Percentiles rank a stretch among this genome's conserved stretches.
Conservation (phyloP, 2,329 filamentous ascomycete species). For the Alternaria metachromatica region DNA sequence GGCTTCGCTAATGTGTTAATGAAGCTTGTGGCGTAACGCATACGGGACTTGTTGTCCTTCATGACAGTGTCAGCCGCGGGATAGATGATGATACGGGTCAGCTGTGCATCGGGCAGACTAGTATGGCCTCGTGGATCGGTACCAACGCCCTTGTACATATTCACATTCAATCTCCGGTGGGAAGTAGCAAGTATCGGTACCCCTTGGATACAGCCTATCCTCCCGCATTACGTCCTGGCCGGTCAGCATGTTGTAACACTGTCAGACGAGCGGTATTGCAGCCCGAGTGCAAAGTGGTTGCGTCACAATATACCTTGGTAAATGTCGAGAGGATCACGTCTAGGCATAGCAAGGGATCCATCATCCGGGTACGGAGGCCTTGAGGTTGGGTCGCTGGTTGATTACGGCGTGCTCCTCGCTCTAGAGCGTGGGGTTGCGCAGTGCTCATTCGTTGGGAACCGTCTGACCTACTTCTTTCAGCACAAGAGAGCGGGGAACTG, state of each 20-base stretch:
- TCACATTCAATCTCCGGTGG: slow-evolving; percentile 10
- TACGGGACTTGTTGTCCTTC: slow-evolving; percentile 7
- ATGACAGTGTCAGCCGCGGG: slow-evolving; percentile 15
- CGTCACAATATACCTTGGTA: slow-evolving; percentile 38
- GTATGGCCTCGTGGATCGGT: slow-evolving; percentile 14
- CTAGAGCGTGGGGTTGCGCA: slow-evolving; percentile 13
- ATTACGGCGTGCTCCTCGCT: slow-evolving; percentile 17
- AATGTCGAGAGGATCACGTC: slow-evolving; percentile 23
- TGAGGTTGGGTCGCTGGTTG: slow-evolving; percentile 29
- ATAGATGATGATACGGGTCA: slow-evolving; percentile 22
- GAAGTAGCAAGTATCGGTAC: slow-evolving; percentile 12
- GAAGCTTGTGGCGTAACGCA: slow-evolving; percentile 16
- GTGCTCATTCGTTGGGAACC: slow-evolving; percentile 17
- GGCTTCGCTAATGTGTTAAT: slow-evolving; percentile 14
- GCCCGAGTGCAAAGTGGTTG: slow-evolving; percentile 25
- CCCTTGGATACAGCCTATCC: slow-evolving; percentile 10
- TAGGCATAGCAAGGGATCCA: slow-evolving; percentile 31
- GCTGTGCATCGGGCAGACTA: slow-evolving; percentile 24
- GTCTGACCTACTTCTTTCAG: slow-evolving; percentile 38
- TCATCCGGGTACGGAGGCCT: slow-evolving; percentile 34
- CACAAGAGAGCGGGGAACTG: slow-evolving; percentile 11
- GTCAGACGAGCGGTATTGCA: slow-evolving; percentile 18
- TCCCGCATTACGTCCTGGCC: slow-evolving; percentile 2
- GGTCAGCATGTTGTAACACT: slow-evolving; percentile 22
- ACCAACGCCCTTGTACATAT: slow-evolving; percentile 20